Base-by-base conservation (phyloP, 2,329 filamentous ascomycete species). In the Neonectria punicea region DNA sequence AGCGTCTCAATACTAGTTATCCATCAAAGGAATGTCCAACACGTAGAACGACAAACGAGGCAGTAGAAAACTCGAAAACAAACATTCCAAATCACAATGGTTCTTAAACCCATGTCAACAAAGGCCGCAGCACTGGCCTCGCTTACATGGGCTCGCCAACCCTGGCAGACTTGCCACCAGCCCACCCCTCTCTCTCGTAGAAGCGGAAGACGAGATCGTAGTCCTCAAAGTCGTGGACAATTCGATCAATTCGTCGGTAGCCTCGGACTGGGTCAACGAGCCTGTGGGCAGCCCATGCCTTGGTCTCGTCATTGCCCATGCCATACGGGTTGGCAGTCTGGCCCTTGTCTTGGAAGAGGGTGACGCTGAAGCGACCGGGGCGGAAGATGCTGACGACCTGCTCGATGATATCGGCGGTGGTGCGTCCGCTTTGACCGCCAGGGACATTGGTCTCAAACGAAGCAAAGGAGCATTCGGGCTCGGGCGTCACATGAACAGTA, bases 391-490 rank as follows among this genome's bases (percentile, higher is more conserved):
- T 87, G 49, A 98, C 94, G 1, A 98, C 96, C 70, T 98, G 93
- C 79, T 97, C 90, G 67, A 99, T 92, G 65, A 98, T 91, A 69
- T 97, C 95, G 28, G 90, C 89, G 1, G 95, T 98, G 77, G 94
- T 92, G 67, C 94, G 92, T 16, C 94, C 94, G 61, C 89, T 93
- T 82, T 97, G 93, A 5, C 90, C 90, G 28, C 93, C 92, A 1
- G 96, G 96, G 4, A 99, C 95, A 73, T 98, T 99, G 71, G 96
- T 98, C 85, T 99, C 96, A 77, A 99, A 99, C 2, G 94, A 98
- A 39, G 96, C 96, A 79, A 97, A 99, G 5, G 94, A 98, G 84
- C 95, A 99, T 75, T 97, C 90, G 14, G 95, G 93, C 85, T 99
- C 96, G 0, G 96, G 96, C 0, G 96, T 99, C 70, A 99, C 96